Evolutionary conservation across 768 basidiomycete genomes (phyloP), one percentile per base, ranked within the genome.

Genomic region (Boletus tomentosulus): DNA sequence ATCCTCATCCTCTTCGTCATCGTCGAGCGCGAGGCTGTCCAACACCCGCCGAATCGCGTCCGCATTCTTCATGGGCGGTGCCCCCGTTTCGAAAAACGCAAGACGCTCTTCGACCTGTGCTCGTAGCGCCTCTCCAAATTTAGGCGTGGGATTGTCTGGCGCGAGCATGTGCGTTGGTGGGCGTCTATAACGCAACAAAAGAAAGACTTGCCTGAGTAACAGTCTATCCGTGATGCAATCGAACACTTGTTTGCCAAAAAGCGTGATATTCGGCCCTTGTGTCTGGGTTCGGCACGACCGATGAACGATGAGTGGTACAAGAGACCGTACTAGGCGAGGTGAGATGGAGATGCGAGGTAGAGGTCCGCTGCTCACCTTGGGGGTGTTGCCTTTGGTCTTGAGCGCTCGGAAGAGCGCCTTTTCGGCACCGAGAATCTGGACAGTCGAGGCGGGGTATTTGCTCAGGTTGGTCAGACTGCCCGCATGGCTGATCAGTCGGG

Each of bases 191-290:
- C 9, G 11, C 3, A 8, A 3, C 25, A 24, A 9, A 16, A 22
- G 34, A 4, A 31, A 12, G 13, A 63, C 81, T 51, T 62, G 89
- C 91, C 91, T 2, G 87, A 78, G 67, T 89, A 98, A 71, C 94
- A 98, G 69, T 98, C 96, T 72, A 98, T 98, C 51, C 96, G 81
- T 15, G 92, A 90, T 2, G 96, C 96, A 62, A 98, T 98, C 51
- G 94, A 95, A 67, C 92, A 94, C 73, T 98, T 98, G 81, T 98
- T 98, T 37, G 96, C 96, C 8, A 98, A 78, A 82, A 98, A 98
- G n/a, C 96, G 87, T 4, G 95, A 97, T 67, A 98, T 98, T 51
- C 96, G 87, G 10, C 96, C 96, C 78, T 98, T 98, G 79, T 90
- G 84, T 72, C 94, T 96, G 41, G 92, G 80, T 16, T 86, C 91